phyloP scores from a whole-genome alignment of 2,329 filamentous ascomycete species.

The Cytospora paraplurivora region DNA sequence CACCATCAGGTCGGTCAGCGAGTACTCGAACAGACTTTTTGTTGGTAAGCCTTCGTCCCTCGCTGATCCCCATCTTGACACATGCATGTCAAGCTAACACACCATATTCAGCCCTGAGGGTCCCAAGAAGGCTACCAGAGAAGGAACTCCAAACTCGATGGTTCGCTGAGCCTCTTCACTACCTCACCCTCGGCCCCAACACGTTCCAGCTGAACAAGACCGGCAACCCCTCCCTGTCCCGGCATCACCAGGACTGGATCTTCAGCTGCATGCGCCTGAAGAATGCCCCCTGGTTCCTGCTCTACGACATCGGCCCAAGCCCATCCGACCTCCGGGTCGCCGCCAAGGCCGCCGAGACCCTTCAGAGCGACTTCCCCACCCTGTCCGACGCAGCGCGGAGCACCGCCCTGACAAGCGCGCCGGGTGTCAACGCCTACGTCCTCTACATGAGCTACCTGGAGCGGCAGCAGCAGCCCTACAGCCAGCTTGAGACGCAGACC shows the following conservation, averaged over 20 bases:
- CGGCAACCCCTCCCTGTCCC: constrained; percentile 63
- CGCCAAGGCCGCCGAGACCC: constrained; percentile 40
- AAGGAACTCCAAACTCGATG: constrained; percentile 65
- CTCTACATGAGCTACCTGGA: constrained; percentile 86
- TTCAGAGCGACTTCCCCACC: constrained; percentile 63
- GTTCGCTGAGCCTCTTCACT: constrained; percentile 69
- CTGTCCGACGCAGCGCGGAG: constrained; percentile 64
- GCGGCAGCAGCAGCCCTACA: constrained; percentile 69
- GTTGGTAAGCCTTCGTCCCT: constrained; percentile 68
- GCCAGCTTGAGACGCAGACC: constrained; percentile 52
- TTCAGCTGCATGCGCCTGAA: constrained; percentile 66
- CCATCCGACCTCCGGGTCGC: constrained; percentile 40
- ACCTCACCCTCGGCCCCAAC: constrained; percentile 56
- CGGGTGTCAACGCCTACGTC: constrained; percentile 54
- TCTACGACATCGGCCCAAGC: constrained; percentile 62
- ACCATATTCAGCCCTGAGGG: constrained; percentile 50
- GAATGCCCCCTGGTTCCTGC: constrained; percentile 61
- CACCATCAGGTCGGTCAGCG: constrained; percentile 79
- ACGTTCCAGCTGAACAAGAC: constrained; percentile 63
- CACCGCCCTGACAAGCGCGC: constrained; percentile 46
- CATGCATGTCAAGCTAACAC: background rate
- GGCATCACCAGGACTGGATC: constrained; percentile 62
- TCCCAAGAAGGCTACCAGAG: constrained; percentile 62
- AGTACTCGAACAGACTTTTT: constrained; percentile 78
- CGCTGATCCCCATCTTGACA: background rate